Base-by-base conservation (phyloP, 306 rosid species). In the Elaeagnus macrophylla region DNA sequence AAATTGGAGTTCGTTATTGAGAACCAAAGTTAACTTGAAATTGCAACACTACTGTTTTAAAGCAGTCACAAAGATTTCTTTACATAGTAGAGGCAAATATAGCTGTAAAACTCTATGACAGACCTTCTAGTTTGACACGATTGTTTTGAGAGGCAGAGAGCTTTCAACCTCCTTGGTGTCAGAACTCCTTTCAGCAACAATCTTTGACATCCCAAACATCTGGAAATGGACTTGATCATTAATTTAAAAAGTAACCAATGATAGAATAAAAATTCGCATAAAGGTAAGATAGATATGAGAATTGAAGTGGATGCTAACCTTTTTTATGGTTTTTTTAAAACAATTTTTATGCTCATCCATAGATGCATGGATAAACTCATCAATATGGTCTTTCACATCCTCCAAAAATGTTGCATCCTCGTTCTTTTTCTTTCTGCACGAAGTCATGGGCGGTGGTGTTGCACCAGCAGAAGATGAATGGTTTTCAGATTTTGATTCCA, bases 151-250 rank as follows among this genome's bases (percentile, higher is more conserved):
- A 55, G 95, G 75, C 53, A 86, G 62, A 60, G 87, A 77, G 71
- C 94, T 84, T 73, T 78, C 96, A 72, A 84, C 87, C 69, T 77
- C 95, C 72, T 77, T 81, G 41, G 83, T 39, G 12, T 72, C 71
- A 55, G 84, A 54, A 47, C 43, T 83, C 60, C 65, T 72, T 71
- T 84, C 83, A 17, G 93, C 71, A 64, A 84, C 95, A 55, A 59
- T 70, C 83, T 91, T 86, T 45, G 96, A 91, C 79, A 91, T 70
- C 48, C 83, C 67, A 71, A 91, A 86, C 95, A 86, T 84, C 97
- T 91, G 87, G 57, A 69, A 76, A 57, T 10, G 43, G 64, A 59
- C 41, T 38, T 48, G 43, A 70, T 45, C 42, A 15, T 51, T 51
- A 10, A 9, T 11, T 36, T 63, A 60, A 37, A 16, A 43, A 45